Conservation (phyloP, 768 basidiomycete species). For the Peribolospora baueri region DNA sequence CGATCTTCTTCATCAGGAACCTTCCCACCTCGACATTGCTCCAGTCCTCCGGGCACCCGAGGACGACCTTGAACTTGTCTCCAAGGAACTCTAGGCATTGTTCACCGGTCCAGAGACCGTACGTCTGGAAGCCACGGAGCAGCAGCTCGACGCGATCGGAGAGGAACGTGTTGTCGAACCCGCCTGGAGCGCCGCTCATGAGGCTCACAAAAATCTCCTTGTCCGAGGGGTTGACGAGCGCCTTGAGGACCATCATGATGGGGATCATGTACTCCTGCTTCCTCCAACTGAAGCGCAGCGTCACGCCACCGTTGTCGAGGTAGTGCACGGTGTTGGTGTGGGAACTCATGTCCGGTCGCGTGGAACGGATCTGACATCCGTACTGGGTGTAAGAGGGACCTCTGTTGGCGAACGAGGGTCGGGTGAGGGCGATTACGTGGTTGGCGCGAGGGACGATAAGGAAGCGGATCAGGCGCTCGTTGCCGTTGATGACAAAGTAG, state of each 20-base stretch:
- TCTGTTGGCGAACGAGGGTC: constrained; percentile 72
- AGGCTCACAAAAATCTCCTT: constrained; percentile 90
- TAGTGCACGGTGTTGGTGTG: constrained; percentile 95
- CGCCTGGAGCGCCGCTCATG: constrained; percentile 53
- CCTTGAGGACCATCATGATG: constrained; percentile 87
- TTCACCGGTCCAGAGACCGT: constrained; percentile 58
- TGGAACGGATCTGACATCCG: constrained; percentile 86
- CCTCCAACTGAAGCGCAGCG: constrained; percentile 82
- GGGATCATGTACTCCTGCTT: constrained; percentile 98
- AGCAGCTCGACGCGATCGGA: constrained; percentile 90
- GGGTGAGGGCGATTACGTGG: constrained; percentile 75
- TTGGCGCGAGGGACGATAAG: constrained; percentile 87
- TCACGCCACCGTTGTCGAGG: constrained; percentile 85
- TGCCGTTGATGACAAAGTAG: constrained; percentile 96
- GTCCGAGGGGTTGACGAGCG: constrained; percentile 70
- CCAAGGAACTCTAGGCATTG: constrained; percentile 89
- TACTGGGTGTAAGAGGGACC: constrained; percentile 86
- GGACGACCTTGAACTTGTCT: constrained; percentile 81
- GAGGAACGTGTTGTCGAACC: constrained; percentile 79
- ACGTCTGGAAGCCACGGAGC: constrained; percentile 83
- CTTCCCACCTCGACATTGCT: constrained; percentile 53
- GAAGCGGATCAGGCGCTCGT: constrained; percentile 93
- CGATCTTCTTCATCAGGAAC: constrained; percentile 58
- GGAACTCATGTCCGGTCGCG: constrained; percentile 74
- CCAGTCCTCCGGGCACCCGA: constrained; percentile 83